Base-by-base conservation (phyloP, 2,329 filamentous ascomycete genomes). In the Pseudogymnoascus sp. region DNA sequence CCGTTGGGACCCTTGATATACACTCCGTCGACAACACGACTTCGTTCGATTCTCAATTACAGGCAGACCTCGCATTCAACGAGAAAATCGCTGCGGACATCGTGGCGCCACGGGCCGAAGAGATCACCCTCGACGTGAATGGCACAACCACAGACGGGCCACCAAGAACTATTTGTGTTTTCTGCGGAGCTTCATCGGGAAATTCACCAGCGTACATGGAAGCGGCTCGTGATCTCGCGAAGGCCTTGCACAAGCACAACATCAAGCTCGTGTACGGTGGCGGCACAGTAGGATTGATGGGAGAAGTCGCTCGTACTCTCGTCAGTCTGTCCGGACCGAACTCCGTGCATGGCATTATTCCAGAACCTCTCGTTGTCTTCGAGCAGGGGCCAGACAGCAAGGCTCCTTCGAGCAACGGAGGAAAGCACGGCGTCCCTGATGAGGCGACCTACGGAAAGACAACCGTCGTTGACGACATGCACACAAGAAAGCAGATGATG, bases 401-500 rank as follows among this genome's bases (percentile, higher is more conserved):
- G 68, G 73, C 72, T 1, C 72, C 74, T 3, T 65, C 75, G 71
- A 68, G 77, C 71, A 64, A 63, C 4, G 64, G 62, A 64, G 67
- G 71, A 61, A 75, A 75, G 67, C 70, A 73, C 58, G 70, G 60
- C 0, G 35, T 69, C 2, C 67, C 67, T 0, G 83, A 87, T 62
- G 80, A 85, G 71, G 69, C 75, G 4, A 74, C 85, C 4, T 99
- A 90, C 72, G 94, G 94, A 8, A 79, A 81, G 43, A 97, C 91
- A 11, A 97, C 91, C 0, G 85, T 97, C 7, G 94, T 97, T 28
- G 81, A 85, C 67, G 91, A 97, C 72, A 99, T 99, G 94, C 94
- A 99, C 76, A 92, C 90, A 41, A 85, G 94, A 65, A 99, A 99
- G 79, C 85, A 89, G 67, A 81, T 94, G 77, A 97, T 99, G 94